Conservation (phyloP, 768 basidiomycete genomes). For the Tylopilus balloui region DNA sequence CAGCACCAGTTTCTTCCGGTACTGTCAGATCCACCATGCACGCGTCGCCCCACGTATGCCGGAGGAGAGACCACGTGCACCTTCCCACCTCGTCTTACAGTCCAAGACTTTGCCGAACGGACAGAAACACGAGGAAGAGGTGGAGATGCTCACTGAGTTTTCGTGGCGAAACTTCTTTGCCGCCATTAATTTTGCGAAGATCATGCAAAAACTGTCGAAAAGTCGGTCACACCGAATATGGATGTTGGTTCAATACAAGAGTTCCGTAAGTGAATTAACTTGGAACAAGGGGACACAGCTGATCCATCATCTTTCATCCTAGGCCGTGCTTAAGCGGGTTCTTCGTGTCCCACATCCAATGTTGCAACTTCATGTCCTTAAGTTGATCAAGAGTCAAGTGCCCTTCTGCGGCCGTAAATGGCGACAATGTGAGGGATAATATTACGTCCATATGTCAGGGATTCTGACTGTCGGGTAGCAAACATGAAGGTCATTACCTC, state of each 20-base stretch:
- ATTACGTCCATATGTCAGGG: not conserved
- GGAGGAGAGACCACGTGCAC: conserved; percentile 59
- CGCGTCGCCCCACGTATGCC: conserved; percentile 56
- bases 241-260: conserved; percentile 97
- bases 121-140: conserved; percentile 74
- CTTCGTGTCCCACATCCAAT: conserved; percentile 91
- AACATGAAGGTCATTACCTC: conserved; percentile 99
- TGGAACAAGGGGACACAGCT: not conserved
- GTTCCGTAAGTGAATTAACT: conserved; percentile 61
- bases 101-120: conserved; percentile 64
- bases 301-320: conserved; percentile 16
- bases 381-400: conserved; percentile 98
- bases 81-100: conserved; percentile 56
- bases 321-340: conserved; percentile 96
- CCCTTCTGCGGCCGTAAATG: conserved; percentile 97
- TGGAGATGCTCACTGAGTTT: conserved; percentile 90
- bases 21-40: conserved; percentile 78
- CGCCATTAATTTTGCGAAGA: conserved; percentile 94
- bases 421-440: conserved; percentile 74
- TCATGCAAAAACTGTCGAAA: conserved; percentile 97
- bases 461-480: conserved; percentile 44
- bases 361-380: conserved; percentile 90
- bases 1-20: conserved; percentile 83
- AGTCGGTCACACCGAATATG: conserved; percentile 90
- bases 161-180: conserved; percentile 98